These are phyloP conservation scores for Vitis hybrid DNA, from an alignment of 177 flowering plant species.

Conservation along the genomic window DNA sequence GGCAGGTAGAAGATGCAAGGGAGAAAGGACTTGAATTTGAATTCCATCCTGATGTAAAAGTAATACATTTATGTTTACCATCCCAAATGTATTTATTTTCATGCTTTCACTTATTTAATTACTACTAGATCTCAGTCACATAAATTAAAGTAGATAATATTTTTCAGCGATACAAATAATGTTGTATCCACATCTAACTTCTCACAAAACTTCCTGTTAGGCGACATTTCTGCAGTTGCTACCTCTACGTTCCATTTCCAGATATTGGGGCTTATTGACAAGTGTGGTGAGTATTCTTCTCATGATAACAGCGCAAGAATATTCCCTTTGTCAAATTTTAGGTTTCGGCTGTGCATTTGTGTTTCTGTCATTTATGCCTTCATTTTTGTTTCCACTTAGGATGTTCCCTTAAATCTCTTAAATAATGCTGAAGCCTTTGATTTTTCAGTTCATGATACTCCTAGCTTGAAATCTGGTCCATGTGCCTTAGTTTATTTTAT, in stretches of 20 bases:
- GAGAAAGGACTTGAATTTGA: slow-evolving; percentile 74
- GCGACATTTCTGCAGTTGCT: slow-evolving; percentile 74
- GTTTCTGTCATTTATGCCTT: too few species aligned
- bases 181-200: slow-evolving; percentile 4
- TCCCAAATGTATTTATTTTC: not conserved
- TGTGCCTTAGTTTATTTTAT: too few species aligned
- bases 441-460: too few species aligned
- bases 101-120: slow-evolving; percentile 11
- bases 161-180: not conserved
- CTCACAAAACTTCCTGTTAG: slow-evolving; percentile 34
- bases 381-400: too few species aligned
- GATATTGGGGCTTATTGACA: slow-evolving; percentile 77
- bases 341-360: too few species aligned
- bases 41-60: slow-evolving; percentile 85
- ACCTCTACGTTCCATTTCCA: slow-evolving; percentile 86
- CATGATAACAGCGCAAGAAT: not conserved
- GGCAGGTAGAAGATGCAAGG: slow-evolving; percentile 77
- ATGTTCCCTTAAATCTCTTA: too few species aligned
- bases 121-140: not conserved
- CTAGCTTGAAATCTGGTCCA: too few species aligned
- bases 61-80: slow-evolving; percentile 22
- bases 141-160: not conserved
- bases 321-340: not conserved
- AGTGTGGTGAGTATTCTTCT: slow-evolving; percentile 55
- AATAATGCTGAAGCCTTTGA: too few species aligned